A percentile compares a stretch with the other conserved stretches of the same genome.
Conservation (phyloP, 2,329 filamentous ascomycete species). For the Colletotrichum viniferum region DNA sequence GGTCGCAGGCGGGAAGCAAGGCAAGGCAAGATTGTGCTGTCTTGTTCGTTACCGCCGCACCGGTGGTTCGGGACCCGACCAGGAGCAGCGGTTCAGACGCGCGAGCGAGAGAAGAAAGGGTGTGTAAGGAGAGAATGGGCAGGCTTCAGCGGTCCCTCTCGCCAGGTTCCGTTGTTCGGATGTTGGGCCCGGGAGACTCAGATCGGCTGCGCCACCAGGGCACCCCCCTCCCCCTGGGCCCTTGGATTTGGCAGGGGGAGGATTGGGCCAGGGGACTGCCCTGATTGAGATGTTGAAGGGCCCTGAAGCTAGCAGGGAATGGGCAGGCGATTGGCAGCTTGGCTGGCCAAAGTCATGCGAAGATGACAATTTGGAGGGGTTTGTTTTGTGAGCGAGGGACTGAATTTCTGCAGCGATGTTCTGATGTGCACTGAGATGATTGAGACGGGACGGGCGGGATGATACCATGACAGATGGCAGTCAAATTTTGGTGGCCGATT, state of each 20-base stretch:
- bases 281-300: background rate
- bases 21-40: background rate
- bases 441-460: background rate
- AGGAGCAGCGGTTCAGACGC: background rate
- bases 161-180: constrained; percentile 7
- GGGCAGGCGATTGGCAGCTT: background rate
- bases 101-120: background rate
- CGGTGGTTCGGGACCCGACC: constrained; percentile 8
- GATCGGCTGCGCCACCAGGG: constrained; percentile 17
- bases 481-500: background rate
- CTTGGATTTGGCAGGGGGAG: background rate
- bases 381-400: background rate
- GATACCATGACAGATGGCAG: background rate
- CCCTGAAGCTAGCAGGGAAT: background rate
- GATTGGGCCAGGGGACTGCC: background rate
- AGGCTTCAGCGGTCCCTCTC: background rate
- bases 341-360: background rate
- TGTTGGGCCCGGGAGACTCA: constrained; percentile 15
- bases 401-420: background rate
- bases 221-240: background rate
- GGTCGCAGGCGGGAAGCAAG: background rate
- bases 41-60: background rate
- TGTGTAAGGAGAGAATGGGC: background rate
- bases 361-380: background rate
- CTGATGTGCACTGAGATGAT: background rate